Conservation (phyloP, 2,329 filamentous ascomycete genomes). For the Penicillium brevicompactum region DNA sequence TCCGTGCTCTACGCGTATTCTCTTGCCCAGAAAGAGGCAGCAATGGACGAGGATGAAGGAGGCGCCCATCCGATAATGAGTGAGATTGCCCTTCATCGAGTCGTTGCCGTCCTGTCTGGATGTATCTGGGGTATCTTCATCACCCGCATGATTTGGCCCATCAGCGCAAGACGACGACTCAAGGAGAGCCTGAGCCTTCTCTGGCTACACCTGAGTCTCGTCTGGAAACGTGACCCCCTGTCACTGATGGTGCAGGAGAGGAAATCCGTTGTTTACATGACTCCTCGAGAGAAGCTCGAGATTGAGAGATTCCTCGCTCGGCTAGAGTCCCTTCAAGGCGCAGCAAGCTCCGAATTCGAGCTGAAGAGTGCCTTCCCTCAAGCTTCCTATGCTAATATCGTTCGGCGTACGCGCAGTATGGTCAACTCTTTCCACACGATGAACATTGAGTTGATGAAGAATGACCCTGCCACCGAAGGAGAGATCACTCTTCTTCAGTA, state of each 20-base stretch:
- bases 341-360: slow-evolving; percentile 84
- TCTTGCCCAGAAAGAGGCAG: slow-evolving; percentile 74
- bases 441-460: slow-evolving; percentile 86
- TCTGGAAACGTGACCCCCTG: slow-evolving; percentile 93
- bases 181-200: slow-evolving; percentile 87
- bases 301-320: slow-evolving; percentile 77
- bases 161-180: slow-evolving; percentile 83
- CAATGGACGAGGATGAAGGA: slow-evolving; percentile 77
- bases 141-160: slow-evolving; percentile 89
- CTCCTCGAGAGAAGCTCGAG: slow-evolving; percentile 81
- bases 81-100: slow-evolving; percentile 84
- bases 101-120: slow-evolving; percentile 81
- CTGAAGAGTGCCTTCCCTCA: slow-evolving; percentile 84
- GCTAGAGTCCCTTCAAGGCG: slow-evolving; percentile 70
- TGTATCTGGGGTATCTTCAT: slow-evolving; percentile 91
- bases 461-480: slow-evolving; percentile 72
- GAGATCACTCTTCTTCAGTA: slow-evolving; percentile 79
- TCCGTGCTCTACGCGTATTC: slow-evolving; percentile 94
- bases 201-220: slow-evolving; percentile 90
- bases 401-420: slow-evolving; percentile 79
- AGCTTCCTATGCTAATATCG: slow-evolving; percentile 70
- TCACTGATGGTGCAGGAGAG: slow-evolving; percentile 66
- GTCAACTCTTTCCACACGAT: slow-evolving; percentile 95
- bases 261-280: slow-evolving; percentile 72
- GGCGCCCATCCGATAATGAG: slow-evolving; percentile 80